These are phyloP conservation scores for Cunninghamia lanceolata DNA, from an alignment of 75 land plant genomes.

Conservation along the genomic window DNA sequence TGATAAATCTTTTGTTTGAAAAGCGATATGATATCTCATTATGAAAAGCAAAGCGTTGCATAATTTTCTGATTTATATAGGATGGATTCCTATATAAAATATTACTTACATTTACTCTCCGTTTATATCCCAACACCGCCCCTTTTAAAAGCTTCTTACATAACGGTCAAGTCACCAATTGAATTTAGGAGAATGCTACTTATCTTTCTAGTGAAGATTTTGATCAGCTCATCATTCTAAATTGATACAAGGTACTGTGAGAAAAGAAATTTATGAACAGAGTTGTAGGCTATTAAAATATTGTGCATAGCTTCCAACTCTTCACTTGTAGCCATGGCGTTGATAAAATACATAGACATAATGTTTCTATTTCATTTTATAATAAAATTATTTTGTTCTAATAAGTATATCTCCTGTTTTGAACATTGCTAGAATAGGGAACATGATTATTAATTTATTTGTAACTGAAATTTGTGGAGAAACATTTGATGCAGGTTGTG, in stretches of 20 bases:
- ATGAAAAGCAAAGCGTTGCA: no score
- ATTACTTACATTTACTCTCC: background rate
- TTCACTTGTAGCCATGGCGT: background rate
- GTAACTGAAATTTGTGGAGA: background rate
- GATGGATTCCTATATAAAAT: background rate
- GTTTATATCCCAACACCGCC: background rate
- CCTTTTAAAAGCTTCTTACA: background rate
- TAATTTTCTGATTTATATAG: no score
- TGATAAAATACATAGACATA: background rate
- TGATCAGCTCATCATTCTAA: background rate
- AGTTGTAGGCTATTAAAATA: background rate
- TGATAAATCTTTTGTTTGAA: background rate
- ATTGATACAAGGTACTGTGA: background rate
- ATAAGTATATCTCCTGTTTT: background rate
- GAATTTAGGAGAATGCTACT: background rate
- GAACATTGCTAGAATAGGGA: background rate
- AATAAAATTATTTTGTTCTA: background rate
- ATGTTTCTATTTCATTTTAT: background rate
- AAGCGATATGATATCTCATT: background rate
- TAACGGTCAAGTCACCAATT: background rate
- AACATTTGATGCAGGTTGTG: conserved; percentile 46
- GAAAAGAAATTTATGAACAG: background rate
- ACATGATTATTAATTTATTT: background rate
- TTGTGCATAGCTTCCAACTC: background rate
- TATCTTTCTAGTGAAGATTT: background rate